Percentiles rank a stretch among this genome's conserved stretches.
phyloP scores from a whole-genome alignment of 805 yeast species.

The Candida stauntonica region DNA sequence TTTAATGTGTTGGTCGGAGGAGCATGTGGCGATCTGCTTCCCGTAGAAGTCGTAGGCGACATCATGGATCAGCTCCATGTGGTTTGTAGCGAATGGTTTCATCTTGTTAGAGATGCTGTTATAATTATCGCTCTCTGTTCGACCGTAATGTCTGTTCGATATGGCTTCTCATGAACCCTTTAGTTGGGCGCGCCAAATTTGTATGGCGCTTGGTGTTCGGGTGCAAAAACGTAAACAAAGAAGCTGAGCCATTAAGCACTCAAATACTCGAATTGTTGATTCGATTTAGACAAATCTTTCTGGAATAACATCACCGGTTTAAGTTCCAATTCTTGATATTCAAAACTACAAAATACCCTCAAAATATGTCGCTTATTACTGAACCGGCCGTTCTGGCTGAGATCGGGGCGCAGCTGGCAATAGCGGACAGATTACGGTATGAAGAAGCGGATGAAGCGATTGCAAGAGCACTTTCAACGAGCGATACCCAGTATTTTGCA shows the following conservation, averaged over 20 bases:
- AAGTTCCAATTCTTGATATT: neutral
- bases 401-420: constrained; percentile 15
- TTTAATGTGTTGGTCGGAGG: constrained; percentile 90
- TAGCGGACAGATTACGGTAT: constrained; percentile 22
- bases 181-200: too few species aligned
- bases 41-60: constrained; percentile 93
- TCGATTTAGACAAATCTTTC: too few species aligned
- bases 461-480: constrained; percentile 4
- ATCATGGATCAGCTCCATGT: constrained; percentile 89
- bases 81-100: constrained; percentile 83
- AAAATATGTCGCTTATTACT: constrained; percentile 1
- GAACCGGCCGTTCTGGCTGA: constrained; percentile 7
- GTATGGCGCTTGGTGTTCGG: neutral
- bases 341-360: neutral
- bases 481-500: constrained; percentile 14
- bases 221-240: neutral
- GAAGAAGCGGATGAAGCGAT: constrained; percentile 7
- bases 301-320: neutral
- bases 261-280: too few species aligned
- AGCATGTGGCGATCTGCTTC: constrained; percentile 85
- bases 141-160: too few species aligned
- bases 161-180: too few species aligned
- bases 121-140: too few species aligned
- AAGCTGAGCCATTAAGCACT: neutral
- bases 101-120: too few species aligned